These are phyloP conservation scores for Trametes sanguinea DNA, from an alignment of 768 basidiomycete genomes.

Conservation along the genomic window DNA sequence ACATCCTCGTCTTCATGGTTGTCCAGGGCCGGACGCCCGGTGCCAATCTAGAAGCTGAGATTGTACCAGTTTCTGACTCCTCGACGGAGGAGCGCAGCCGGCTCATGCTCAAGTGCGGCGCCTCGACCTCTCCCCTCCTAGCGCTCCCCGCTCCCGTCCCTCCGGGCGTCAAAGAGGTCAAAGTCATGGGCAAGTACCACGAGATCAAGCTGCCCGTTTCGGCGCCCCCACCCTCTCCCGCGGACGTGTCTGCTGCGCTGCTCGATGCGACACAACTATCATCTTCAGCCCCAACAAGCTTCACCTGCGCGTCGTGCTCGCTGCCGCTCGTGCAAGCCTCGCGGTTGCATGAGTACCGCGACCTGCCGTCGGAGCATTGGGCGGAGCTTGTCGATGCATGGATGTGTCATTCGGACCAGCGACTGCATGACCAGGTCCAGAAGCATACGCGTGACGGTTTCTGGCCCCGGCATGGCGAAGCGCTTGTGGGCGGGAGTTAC, in stretches of 20 bases:
- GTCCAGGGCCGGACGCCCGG: slow-evolving; percentile 51
- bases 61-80: slow-evolving; percentile 40
- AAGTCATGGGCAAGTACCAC: slow-evolving; percentile 55
- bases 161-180: slow-evolving; percentile 66
- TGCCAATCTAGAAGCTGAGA: slow-evolving; percentile 64
- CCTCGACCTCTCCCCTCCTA: slow-evolving; percentile 50
- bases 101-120: slow-evolving; percentile 62
- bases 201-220: slow-evolving; percentile 63
- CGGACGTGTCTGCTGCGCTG: slow-evolving; percentile 45
- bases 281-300: slow-evolving; percentile 56
- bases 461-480: slow-evolving; percentile 73
- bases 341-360: slow-evolving; percentile 60
- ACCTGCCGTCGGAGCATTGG: slow-evolving; percentile 96
- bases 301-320: slow-evolving; percentile 80
- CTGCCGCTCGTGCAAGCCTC: slow-evolving; percentile 62
- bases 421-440: slow-evolving; percentile 68
- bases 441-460: slow-evolving; percentile 65
- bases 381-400: slow-evolving; percentile 95
- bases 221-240: slow-evolving; percentile 32
- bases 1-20: slow-evolving; percentile 74
- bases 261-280: slow-evolving; percentile 72
- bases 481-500: slow-evolving; percentile 89
- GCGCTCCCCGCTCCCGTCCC: slow-evolving; percentile 49
- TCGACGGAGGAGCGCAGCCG: slow-evolving; percentile 44
- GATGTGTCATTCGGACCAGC: slow-evolving; percentile 97